Base-by-base conservation (phyloP, 108 stramenopile species). In the Fragilaria crotonensis region DNA sequence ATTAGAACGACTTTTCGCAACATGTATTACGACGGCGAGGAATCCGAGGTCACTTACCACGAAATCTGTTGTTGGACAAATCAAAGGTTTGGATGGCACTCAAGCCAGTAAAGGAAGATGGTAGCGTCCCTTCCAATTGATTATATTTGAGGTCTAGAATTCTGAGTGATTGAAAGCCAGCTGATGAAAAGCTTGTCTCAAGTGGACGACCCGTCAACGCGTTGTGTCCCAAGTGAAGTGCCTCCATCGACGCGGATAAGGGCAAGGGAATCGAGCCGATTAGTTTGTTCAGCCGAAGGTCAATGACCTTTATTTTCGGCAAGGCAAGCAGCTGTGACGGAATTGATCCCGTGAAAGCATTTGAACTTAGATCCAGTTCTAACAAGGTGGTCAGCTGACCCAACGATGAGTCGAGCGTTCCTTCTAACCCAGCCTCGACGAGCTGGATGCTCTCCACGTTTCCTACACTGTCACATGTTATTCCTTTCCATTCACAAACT, bases 401-500 rank as follows among this genome's bases (percentile, higher is more conserved):
- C 14, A 41, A 41, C 14, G 11, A 14, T 11, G 36, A 11, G 14
- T 7, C 11, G 36, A 41, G 7, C 14, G 36, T 41, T 5, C 78
- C 77, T 30, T 48, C 29, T 22, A 83, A 46, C 22, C 49, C 46
- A 1, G 63, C 58, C 51, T 68, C 63, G 23, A 63, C 73, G 32
- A 83, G 54, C 11, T 33, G 33, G 22, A 83, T 70, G 28, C 49
- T 33, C 23, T 64, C 45, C 27, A 83, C 64, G 18, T 67, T 57
- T 5, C 63, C 75, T 11, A 66, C 41, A 1, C 29, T 36, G 61
- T 83, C 69, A 52, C 81, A 83, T 4, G 63, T 56, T 30, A 83
- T 45, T 2, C 81, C 81, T 28, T 64, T 50, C 75, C 78, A 68
- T 1, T 70, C 46, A 44, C 81, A 83, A 14, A 66, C 64, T 32